Conservation (phyloP, 192 early-diverging fungal genomes). For the Kickxella alabastrina region DNA sequence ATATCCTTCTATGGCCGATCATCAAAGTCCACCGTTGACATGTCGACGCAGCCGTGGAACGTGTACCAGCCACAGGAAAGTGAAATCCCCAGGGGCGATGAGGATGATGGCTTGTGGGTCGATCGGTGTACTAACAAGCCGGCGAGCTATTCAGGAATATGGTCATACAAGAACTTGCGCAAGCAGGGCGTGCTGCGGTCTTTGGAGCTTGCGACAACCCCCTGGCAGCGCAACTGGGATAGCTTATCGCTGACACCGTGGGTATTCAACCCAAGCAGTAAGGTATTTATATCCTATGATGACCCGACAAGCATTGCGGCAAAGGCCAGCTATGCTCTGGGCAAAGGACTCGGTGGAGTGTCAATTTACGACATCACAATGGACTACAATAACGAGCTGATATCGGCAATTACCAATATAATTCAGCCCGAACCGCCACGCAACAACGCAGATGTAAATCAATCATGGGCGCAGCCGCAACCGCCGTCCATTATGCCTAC, state of each 20-base stretch:
- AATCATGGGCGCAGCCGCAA: too few species aligned
- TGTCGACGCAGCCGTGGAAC: constrained; percentile 29
- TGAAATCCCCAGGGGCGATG: constrained; percentile 53
- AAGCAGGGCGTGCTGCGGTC: constrained; percentile 42
- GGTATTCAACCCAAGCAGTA: constrained; percentile 52
- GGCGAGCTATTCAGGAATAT: constrained; percentile 50
- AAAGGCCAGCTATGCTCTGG: constrained; percentile 57
- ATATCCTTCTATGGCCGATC: constrained; percentile 62
- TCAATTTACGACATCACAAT: constrained; percentile 54
- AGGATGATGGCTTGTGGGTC: constrained; percentile 42
- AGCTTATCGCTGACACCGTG: constrained; percentile 55
- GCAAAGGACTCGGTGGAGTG: constrained; percentile 57
- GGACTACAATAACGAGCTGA: constrained; percentile 56
- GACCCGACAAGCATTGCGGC: constrained; percentile 60
- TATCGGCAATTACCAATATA: constrained; percentile 25
- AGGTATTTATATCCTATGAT: constrained; percentile 74
- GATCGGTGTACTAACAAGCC: constrained; percentile 22
- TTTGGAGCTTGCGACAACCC: constrained; percentile 21
- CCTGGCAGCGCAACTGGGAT: constrained; percentile 60
- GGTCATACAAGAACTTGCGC: constrained; percentile 58
- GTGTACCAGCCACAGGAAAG: constrained; percentile 31
- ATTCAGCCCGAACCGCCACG: constrained; percentile 2
- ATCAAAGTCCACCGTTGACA: constrained; percentile 9
- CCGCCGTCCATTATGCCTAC: too few species aligned
- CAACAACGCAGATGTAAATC: background rate